Percentiles rank a stretch among this genome's conserved stretches.
Conservation (phyloP, 768 basidiomycete species). For the Tylopilus sp. region DNA sequence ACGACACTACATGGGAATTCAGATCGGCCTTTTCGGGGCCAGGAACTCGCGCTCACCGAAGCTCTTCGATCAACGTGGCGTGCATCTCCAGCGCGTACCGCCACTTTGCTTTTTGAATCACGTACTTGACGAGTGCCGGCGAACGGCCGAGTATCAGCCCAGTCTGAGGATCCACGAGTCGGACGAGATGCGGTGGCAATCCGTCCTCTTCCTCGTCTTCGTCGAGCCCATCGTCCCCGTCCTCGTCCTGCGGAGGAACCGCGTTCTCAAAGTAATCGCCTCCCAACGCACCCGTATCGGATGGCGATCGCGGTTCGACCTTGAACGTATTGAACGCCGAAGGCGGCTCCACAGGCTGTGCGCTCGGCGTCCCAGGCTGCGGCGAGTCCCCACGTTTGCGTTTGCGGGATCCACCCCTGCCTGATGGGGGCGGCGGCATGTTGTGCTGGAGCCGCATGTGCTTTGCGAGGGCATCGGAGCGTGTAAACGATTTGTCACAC, state of each 20-base stretch:
- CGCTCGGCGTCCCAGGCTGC: conserved; percentile 17
- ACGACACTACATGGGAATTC: conserved; percentile 32
- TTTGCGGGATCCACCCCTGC: conserved; percentile 66
- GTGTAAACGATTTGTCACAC: conserved; percentile 94
- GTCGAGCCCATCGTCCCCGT: conserved; percentile 16
- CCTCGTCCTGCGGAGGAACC: conserved; percentile 14
- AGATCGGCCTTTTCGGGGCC: not conserved
- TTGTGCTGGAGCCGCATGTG: conserved; percentile 90
- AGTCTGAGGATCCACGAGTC: conserved; percentile 52
- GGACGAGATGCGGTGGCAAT: conserved; percentile 52
- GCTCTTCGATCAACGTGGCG: conserved; percentile 60
- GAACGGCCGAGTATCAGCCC: conserved; percentile 67
- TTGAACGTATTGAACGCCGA: conserved; percentile 60
- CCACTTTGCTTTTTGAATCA: conserved; percentile 68
- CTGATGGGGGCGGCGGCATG: conserved; percentile 68
- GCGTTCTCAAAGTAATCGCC: conserved; percentile 33
- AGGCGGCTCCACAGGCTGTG: conserved; percentile 21
- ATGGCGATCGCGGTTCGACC: conserved; percentile 51
- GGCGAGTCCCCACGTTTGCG: conserved; percentile 55
- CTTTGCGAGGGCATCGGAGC: conserved; percentile 89
- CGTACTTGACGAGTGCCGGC: conserved; percentile 70
- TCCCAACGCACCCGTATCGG: conserved; percentile 31
- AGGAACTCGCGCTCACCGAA: conserved; percentile 33
- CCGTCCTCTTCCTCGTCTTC: conserved; percentile 41
- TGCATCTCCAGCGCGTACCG: conserved; percentile 66